Percentiles rank a stretch among this genome's conserved stretches.
Evolutionary conservation across 1,284 basidiomycete genomes (phyloP).

Genomic region (Pisolithus thermaeus): DNA sequence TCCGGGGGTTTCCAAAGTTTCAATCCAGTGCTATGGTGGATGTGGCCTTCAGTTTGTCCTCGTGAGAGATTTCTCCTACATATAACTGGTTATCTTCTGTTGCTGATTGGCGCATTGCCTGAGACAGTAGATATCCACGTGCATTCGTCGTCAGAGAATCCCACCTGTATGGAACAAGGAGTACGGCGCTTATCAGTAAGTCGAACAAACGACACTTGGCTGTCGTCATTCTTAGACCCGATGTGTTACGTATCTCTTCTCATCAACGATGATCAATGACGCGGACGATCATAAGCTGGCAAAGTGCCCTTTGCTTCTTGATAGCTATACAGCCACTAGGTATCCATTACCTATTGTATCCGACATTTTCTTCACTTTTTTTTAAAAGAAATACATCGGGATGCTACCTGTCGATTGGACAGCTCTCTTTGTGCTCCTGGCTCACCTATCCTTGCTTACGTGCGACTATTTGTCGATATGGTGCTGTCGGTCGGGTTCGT

Average conservation of each 20-base stretch:
- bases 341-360: slow-evolving; percentile 89
- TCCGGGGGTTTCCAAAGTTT: too few species aligned
- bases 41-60: too few species aligned
- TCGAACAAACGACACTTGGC: slow-evolving; percentile 14
- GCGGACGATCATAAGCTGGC: too few species aligned
- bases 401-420: slow-evolving; percentile 97
- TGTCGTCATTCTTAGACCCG: background rate
- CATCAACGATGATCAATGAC: slow-evolving; percentile 4
- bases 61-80: too few species aligned
- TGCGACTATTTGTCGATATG: slow-evolving; percentile 23
- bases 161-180: slow-evolving; percentile 82
- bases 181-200: slow-evolving; percentile 86
- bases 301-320: background rate
- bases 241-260: slow-evolving; percentile 3
- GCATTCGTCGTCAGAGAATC: slow-evolving; percentile 50
- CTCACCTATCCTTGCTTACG: slow-evolving; percentile 4
- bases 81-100: too few species aligned
- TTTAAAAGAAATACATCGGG: slow-evolving; percentile 80
- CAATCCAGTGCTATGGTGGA: too few species aligned
- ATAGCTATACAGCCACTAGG: slow-evolving; percentile 71
- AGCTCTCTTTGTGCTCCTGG: slow-evolving; percentile 29
- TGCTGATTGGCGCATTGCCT: too few species aligned
- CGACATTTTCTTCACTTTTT: slow-evolving; percentile 42
- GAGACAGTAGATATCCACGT: slow-evolving; percentile 1
- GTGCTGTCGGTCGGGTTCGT: slow-evolving; percentile 63